Percentiles rank a stretch among this genome's conserved stretches.
phyloP scores from a whole-genome alignment of 768 basidiomycete species.

The Lenzites betulinus region DNA sequence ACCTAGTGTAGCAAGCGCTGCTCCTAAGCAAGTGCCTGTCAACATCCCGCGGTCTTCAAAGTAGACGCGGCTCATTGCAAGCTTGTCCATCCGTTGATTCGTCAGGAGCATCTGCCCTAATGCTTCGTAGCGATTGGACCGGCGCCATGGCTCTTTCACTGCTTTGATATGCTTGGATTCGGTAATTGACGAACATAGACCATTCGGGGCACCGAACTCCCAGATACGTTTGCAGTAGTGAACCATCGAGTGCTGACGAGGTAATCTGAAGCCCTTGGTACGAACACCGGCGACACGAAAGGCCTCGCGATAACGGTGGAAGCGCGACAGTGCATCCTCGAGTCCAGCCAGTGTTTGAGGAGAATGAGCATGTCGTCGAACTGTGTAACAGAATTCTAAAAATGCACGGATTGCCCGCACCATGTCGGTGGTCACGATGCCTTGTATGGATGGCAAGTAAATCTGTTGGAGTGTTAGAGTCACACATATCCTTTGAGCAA shows the following conservation, averaged over 20 bases:
- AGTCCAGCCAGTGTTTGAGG: conserved; percentile 5
- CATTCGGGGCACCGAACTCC: conserved; percentile 26
- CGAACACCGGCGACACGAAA: not conserved
- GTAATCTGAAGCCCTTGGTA: not conserved
- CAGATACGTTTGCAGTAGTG: conserved; percentile 15
- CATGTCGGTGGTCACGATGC: not conserved
- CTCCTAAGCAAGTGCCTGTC: not conserved
- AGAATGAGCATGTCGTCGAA: not conserved
- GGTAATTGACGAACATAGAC: conserved; percentile 30
- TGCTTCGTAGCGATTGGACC: conserved; percentile 15
- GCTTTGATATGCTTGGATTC: conserved; percentile 29
- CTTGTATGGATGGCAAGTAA: conserved; percentile 9
- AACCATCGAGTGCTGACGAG: not conserved
- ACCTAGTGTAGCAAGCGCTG: too few species aligned
- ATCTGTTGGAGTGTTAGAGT: conserved; percentile 19
- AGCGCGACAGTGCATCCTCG: not conserved
- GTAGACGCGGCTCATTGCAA: not conserved
- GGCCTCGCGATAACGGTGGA: not conserved
- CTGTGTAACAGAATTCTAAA: conserved; percentile 27
- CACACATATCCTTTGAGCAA: too few species aligned
- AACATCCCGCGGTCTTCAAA: not conserved
- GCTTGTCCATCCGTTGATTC: conserved; percentile 6
- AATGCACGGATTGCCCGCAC: conserved; percentile 9
- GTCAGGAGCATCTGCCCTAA: conserved; percentile 26
- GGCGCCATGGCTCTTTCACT: conserved; percentile 26